These are phyloP conservation scores for Lasiosphaeria miniovina DNA, from an alignment of 495 filamentous ascomycete species.

Conservation along the genomic window DNA sequence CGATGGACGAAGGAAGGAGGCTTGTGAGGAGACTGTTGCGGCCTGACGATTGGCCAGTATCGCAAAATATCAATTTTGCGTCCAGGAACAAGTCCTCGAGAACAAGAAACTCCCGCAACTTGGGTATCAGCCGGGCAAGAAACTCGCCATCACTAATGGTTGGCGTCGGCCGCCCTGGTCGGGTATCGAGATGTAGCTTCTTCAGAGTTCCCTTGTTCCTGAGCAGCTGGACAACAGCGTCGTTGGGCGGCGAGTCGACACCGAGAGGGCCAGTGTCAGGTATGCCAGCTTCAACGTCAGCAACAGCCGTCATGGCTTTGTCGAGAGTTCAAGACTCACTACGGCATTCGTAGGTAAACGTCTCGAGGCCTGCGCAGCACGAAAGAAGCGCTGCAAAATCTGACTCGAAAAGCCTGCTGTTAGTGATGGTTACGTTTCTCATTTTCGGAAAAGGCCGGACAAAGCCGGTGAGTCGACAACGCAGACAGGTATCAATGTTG, in stretches of 20 bases:
- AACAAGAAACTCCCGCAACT: constrained; percentile 13
- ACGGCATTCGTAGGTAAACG: constrained; percentile 18
- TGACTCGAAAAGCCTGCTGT: constrained; percentile 1
- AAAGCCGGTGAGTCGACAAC: background rate
- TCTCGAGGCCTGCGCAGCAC: constrained; percentile 14
- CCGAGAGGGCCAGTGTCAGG: background rate
- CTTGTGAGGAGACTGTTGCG: constrained; percentile 1
- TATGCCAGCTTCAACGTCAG: background rate
- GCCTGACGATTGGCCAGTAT: background rate
- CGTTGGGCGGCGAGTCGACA: constrained; percentile 4
- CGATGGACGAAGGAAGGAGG: constrained; percentile 18
- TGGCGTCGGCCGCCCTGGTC: background rate
- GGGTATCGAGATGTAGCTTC: constrained; percentile 16
- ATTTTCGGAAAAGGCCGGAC: constrained; percentile 14
- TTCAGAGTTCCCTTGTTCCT: constrained; percentile 18
- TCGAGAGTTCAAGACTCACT: background rate
- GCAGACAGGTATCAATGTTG: constrained; percentile 8
- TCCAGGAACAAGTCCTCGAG: constrained; percentile 18
- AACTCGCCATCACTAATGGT: background rate
- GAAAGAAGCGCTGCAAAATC: constrained; percentile 13
- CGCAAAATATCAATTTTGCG: constrained; percentile 11
- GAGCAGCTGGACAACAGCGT: constrained; percentile 10
- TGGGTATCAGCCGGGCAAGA: constrained; percentile 13
- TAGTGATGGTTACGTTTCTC: constrained; percentile 17
- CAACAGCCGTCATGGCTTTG: background rate